Percentiles rank a stretch among this genome's conserved stretches.
phyloP scores from a whole-genome alignment of 306 rosid species.

The Glycine latifolia region DNA sequence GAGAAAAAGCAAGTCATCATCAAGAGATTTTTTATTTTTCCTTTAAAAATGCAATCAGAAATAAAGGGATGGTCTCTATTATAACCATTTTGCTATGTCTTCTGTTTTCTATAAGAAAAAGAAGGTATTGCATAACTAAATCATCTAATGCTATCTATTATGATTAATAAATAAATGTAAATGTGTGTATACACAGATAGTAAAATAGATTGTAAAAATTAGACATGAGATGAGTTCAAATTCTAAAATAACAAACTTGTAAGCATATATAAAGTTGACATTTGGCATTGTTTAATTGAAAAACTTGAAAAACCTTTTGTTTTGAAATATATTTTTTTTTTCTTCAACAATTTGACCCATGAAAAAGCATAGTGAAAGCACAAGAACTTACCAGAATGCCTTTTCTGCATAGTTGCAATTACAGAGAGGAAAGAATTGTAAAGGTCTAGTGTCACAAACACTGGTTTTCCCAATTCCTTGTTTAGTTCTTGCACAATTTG shows the following conservation, averaged over 20 bases:
- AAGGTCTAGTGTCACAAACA: conserved; percentile 53
- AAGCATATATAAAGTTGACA: background rate
- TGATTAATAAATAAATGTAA: background rate
- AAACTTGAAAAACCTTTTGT: background rate
- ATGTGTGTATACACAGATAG: background rate
- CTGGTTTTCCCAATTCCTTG: conserved; percentile 20
- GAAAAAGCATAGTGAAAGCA: background rate
- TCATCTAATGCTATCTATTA: background rate
- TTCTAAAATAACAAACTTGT: background rate
- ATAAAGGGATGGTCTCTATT: too few species aligned
- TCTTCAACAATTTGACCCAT: background rate
- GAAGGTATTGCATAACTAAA: background rate
- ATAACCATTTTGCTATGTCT: background rate
- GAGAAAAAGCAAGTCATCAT: background rate
- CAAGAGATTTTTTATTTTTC: background rate
- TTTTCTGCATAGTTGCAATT: conserved; percentile 31
- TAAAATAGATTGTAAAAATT: background rate
- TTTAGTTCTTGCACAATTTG: conserved; percentile 46
- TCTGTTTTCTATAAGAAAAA: background rate
- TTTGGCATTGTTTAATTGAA: background rate
- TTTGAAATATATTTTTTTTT: too few species aligned
- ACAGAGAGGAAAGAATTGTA: conserved; percentile 44
- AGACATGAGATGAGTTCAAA: too few species aligned
- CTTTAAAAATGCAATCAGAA: background rate
- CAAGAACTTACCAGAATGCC: conserved; percentile 8